Conservation (phyloP, 306 rosid genomes). For the Oemleria cerasiformis region DNA sequence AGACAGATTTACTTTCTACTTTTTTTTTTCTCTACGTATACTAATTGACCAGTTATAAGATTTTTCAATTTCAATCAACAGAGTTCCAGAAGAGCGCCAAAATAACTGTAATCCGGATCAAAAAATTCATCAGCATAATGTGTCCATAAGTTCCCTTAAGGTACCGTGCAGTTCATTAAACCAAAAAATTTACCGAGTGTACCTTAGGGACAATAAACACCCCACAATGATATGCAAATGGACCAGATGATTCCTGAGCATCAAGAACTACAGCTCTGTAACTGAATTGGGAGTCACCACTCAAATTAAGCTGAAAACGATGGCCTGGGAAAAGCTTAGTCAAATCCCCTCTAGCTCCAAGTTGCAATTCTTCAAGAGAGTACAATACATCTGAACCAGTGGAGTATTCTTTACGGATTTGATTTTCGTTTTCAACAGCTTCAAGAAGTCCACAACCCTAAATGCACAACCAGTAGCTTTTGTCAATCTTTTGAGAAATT, state of each 20-base stretch:
- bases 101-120: background rate
- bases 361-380: slow-evolving; percentile 72
- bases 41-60: background rate
- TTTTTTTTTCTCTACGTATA: background rate
- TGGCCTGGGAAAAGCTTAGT: slow-evolving; percentile 66
- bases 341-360: slow-evolving; percentile 65
- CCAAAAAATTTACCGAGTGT: slow-evolving; percentile 17
- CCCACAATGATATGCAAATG: slow-evolving; percentile 74
- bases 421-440: slow-evolving; percentile 72
- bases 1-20: background rate
- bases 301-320: slow-evolving; percentile 68
- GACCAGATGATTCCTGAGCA: slow-evolving; percentile 60
- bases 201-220: slow-evolving; percentile 97
- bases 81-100: background rate
- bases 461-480: slow-evolving; percentile 22
- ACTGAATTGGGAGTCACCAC: slow-evolving; percentile 65
- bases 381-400: slow-evolving; percentile 52
- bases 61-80: background rate
- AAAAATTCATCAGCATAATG: background rate
- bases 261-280: slow-evolving; percentile 81
- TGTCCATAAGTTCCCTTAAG: background rate
- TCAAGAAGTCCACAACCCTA: slow-evolving; percentile 70
- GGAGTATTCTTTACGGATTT: slow-evolving; percentile 61
- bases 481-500: slow-evolving; percentile 28
- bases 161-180: slow-evolving; percentile 10